Base-by-base conservation (phyloP, 2,329 filamentous ascomycete species). In the Exophiala spinifera region DNA sequence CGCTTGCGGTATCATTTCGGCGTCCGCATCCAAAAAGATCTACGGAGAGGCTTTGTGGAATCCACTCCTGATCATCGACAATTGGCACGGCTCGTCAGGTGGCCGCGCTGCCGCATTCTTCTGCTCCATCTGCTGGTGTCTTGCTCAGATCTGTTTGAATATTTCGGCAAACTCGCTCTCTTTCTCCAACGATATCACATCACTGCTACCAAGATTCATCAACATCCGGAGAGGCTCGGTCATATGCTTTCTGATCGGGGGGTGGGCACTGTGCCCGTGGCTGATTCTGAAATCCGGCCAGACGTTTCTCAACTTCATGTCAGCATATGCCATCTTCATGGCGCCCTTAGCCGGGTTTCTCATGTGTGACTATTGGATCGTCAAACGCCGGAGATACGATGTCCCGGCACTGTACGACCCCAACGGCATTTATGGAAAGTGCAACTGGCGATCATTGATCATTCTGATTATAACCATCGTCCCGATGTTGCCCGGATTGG, bases 251-350 rank as follows among this genome's bases (percentile, higher is more conserved):
- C 48, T 84, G 2, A 65, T 82, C 0, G 79, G 77, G 19, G 78
- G n/a, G 13, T 85, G 81, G 81, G 75, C 77, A 2, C 72, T 85
- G 20, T 81, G 83, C 1, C 82, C 82, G 1, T 86, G 83, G 84
- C 84, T 84, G 69, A 86, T 87, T 54, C 70, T 86, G 11, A 72
- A 66, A 25, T 83, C 79, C 0, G 83, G 83, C 1, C 65, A 69
- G 1, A 81, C 76, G 0, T 81, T 87, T 59, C 68, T 85, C 2
- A 77, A 78, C 34, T 88, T 88, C 68, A 85, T 89, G 79, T 75
- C 78, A 33, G 84, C 83, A 0, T 83, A 85, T 65, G 78, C 79
- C 0, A 75, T 86, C 33, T 87, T 88, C 69, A 72, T 87, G 0
- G 83, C 80, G 0, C 83, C 84, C 0, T 82, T 87, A 49, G 80